Evolutionary conservation across 1,284 basidiomycete species (phyloP).

Genomic region (Austroboletus niveus): DNA sequence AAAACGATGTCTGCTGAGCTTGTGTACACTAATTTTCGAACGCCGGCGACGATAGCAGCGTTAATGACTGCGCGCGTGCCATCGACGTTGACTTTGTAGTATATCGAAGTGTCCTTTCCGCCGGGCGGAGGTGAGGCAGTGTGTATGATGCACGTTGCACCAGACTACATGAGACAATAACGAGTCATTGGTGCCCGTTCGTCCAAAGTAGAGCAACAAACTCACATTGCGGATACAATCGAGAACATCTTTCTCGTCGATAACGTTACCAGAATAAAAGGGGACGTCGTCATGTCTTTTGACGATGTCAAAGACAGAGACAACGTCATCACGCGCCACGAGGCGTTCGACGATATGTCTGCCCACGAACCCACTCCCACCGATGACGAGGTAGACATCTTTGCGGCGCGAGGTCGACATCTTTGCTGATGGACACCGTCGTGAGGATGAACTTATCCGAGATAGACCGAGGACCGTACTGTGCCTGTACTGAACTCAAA

Average conservation of each 20-base stretch:
- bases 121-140: slow-evolving; percentile 90
- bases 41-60: slow-evolving; percentile 68
- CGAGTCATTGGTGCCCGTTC: background rate
- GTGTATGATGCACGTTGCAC: slow-evolving; percentile 88
- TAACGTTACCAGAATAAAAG: slow-evolving; percentile 86
- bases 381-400: slow-evolving; percentile 82
- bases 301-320: slow-evolving; percentile 87
- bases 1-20: slow-evolving; percentile 94
- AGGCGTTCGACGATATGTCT: slow-evolving; percentile 87
- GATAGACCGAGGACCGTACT: no score
- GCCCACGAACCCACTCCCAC: slow-evolving; percentile 91
- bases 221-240: slow-evolving; percentile 71
- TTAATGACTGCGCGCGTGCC: slow-evolving; percentile 88
- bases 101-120: slow-evolving; percentile 69
- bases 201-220: background rate
- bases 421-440: no score
- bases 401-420: slow-evolving; percentile 26
- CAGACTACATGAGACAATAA: slow-evolving; percentile 49
- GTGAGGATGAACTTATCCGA: no score
- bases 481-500: no score
- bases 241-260: slow-evolving; percentile 69
- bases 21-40: slow-evolving; percentile 92
- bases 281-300: slow-evolving; percentile 84
- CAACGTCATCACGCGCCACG: slow-evolving; percentile 73
- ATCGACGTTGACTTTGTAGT: slow-evolving; percentile 92